Evolutionary conservation across 441 rosid species (phyloP).

Genomic region (Capsella rubella): DNA sequence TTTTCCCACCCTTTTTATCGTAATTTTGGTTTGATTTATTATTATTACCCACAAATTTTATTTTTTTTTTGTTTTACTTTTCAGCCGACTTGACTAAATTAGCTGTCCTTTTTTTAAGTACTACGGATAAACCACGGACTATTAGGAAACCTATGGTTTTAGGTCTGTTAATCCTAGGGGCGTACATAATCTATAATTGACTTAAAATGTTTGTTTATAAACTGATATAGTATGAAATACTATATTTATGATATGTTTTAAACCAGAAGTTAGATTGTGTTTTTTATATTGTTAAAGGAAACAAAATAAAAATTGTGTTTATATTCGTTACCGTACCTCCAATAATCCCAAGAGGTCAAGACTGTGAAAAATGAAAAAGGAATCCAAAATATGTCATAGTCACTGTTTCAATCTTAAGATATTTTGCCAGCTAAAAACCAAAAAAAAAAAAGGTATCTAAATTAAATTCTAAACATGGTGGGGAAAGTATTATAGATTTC

Average conservation of each 20-base stretch:
- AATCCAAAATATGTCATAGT: neutral
- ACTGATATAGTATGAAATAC: too few relatives aligned
- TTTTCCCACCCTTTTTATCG: neutral
- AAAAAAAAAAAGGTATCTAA: too few relatives aligned
- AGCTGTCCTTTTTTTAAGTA: neutral
- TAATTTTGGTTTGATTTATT: neutral
- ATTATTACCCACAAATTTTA: neutral
- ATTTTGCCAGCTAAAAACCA: too few relatives aligned
- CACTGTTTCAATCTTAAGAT: neutral
- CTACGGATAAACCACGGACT: neutral
- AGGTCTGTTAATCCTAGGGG: slow-evolving; percentile 6
- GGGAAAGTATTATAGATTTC: neutral
- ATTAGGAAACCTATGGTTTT: slow-evolving; percentile 11
- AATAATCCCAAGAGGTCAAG: neutral
- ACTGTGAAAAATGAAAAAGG: neutral
- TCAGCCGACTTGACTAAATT: slow-evolving; percentile 17
- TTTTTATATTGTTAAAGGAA: too few relatives aligned
- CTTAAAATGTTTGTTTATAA: too few relatives aligned
- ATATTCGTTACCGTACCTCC: neutral
- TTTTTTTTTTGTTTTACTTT: neutral
- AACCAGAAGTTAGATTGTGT: too few relatives aligned
- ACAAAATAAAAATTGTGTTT: too few relatives aligned
- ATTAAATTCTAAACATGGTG: neutral
- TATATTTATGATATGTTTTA: too few relatives aligned
- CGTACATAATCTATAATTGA: too few relatives aligned